Base-by-base conservation (phyloP, 805 yeast genomes). In the Candida ipomoeae region DNA sequence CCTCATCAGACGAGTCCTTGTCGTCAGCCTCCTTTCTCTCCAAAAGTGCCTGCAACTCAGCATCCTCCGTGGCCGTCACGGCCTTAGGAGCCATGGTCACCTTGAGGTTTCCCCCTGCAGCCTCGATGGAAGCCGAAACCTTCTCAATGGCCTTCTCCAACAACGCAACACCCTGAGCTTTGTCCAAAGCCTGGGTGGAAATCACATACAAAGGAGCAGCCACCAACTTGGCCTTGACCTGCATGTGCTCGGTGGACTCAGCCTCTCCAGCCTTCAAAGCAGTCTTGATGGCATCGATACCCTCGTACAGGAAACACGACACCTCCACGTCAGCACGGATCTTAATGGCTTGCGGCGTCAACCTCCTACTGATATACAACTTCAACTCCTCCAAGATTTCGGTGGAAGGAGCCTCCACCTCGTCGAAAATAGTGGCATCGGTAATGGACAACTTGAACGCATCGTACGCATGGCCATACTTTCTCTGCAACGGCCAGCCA, bases 31-130 rank as follows among this genome's bases (percentile, higher is more conserved):
- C 97, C 67, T 89, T 88, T 67, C 88, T 82, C 74, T 92, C 97
- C 82, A 94, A 84, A 58, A 94, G 81, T 54, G 96, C 96, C 72
- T 90, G 96, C 65, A 94, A 82, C 74, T 91, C 97, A 53, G 97
- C 98, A 70, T 94, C 99, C 69, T 94, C 99, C 53, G 94, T 88
- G 54, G 96, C 98, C 50, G 97, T 90, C 59, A 94, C 98, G 40
- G 98, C 97, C 82, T 91, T 92, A 66, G 99, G 98, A 62, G 96
- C 92, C 97, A 92, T 92, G 48, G 95, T 90, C 57, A 92, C 86
- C 59, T 87, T 89, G 69, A 96, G 86, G 51, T 82, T 80, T 65
- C 99, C 99, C 48, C 89, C 96, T 49, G 81, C 78, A 18, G 78
- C 75, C 53, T 79, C 79, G 62, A 94, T 90, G 45, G 83, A 77